Base-by-base conservation (phyloP, 495 filamentous ascomycete species). In the Xylaria nigripes region DNA sequence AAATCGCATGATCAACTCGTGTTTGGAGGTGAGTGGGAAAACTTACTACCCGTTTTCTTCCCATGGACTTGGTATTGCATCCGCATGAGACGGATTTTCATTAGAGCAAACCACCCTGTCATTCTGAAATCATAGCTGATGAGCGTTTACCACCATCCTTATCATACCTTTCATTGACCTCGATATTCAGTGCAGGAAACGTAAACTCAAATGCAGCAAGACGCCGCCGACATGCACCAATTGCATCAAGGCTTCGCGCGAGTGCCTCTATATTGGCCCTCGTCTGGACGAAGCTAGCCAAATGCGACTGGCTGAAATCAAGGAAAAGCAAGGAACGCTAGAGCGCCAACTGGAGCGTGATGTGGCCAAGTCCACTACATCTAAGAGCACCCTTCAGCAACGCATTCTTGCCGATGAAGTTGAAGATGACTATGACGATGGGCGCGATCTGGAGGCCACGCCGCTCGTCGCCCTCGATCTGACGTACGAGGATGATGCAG, bases 181-280 rank as follows among this genome's bases (percentile, higher is more conserved):
- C 15, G 15, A 8, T 13, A 12, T 48, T 13, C 15, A 87, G 66
- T 93, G 87, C 61, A 81, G 86, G 25, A 79, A 82, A 36, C 81
- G 88, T 44, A 93, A 93, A 69, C 76, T 89, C 45, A 86, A 86
- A 65, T 93, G 88, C 69, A 83, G 87, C 71, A 90, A 88, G 69
- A 70, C 70, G 19, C 76, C 80, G 50, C 86, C 87, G 42, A 58
- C 64, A 34, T 92, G 87, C 61, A 76, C 73, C 53, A 88, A 86
- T 65, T 90, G 87, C 65, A 63, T 69, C 32, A 82, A 81, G 48
- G 77, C 79, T 53, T 63, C 65, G 2, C 75, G 84, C 23, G 75
- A 84, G 27, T 90, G 87, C 59, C 68, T 87, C 10, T 87, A 84
- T 57, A 68, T 87, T 7, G 76, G 78, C 0, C 76, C 78, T 1